Conservation (phyloP, 1,139 yeast genomes). For the Yamadazyma epiphylla region DNA sequence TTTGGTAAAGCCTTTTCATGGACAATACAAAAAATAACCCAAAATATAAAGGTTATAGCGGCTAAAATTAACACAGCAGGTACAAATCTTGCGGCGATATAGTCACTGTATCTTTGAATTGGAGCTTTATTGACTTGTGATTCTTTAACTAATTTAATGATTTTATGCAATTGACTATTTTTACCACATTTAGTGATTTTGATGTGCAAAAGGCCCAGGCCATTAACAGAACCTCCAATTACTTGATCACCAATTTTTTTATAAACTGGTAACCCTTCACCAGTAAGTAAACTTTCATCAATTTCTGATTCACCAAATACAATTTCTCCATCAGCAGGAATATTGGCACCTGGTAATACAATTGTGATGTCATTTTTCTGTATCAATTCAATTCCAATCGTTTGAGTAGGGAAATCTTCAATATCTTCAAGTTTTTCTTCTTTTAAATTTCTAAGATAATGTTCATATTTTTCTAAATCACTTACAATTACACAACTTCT, state of each 20-base stretch:
- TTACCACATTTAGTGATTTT: conserved; percentile 70
- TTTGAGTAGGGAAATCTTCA: conserved; percentile 19
- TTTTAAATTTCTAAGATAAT: conserved; percentile 11
- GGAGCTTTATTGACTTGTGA: conserved; percentile 91
- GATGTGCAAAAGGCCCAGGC: conserved; percentile 68
- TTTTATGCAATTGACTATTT: conserved; percentile 82
- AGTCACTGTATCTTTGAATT: conserved; percentile 84
- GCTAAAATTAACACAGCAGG: conserved; percentile 68
- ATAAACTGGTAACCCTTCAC: conserved; percentile 75
- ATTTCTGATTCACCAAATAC: conserved; percentile 75
- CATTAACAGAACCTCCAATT: conserved; percentile 90
- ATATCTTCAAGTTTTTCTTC: conserved; percentile 7
- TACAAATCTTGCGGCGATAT: conserved; percentile 81
- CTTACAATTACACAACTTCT: conserved; percentile 64
- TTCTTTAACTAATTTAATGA: conserved; percentile 79
- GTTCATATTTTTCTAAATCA: conserved; percentile 28
- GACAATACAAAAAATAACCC: conserved; percentile 48
- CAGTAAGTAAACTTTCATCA: conserved; percentile 87
- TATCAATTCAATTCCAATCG: conserved; percentile 67
- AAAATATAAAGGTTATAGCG: conserved; percentile 58
- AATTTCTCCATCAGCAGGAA: conserved; percentile 89
- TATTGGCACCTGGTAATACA: conserved; percentile 78
- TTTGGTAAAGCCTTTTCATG: conserved; percentile 42
- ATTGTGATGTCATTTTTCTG: conserved; percentile 76
- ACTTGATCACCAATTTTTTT: conserved; percentile 61